Base-by-base conservation (phyloP, 2,329 filamentous ascomycete species). In the Botryotinia calthae region DNA sequence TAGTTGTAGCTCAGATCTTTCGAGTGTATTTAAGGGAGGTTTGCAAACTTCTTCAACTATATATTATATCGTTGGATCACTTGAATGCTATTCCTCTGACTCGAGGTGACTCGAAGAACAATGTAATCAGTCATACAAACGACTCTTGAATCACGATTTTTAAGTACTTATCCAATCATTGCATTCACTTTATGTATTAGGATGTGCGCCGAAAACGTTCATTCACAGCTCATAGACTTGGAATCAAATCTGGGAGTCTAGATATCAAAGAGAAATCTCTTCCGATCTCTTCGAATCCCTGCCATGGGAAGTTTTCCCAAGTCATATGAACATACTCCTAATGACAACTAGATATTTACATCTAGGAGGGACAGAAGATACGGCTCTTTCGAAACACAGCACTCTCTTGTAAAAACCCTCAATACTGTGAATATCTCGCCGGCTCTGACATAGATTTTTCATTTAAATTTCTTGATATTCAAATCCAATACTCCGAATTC, bases 321-420 rank as follows among this genome's bases (percentile, higher is more conserved):
- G 14, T 28, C 16, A 18, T 56, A 28, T 28, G 6, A 9, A 2
- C 14, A 56, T 18, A 56, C 6, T 6, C 51, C 4, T 2, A 0
- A 56, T 31, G 0, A 8, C 2, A 18, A 0, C 7, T 0, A 31
- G 28, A 2, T 18, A 4, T 14, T 18, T 2, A 4, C 14, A 3
- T 28, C 2, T 18, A 31, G 1, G 9, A 48, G 7, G n/a, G 7
- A 31, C 6, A 6, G 51, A 18, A 56, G 5, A 56, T 1, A 56
- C 2, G 2, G 28, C 12, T 18, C 51, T 54, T 28, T 54, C 25
- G 14, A 18, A 14, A 54, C 2, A 7, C 2, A 18, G 3, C 5
- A 28, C 14, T 1, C 5, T 28, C 28, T 4, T 18, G 18, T 4
- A 56, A 4, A 28, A 37, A 37, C 7, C 14, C 4, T 28, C 12